Evolutionary conservation across 129 eudicot genomes (phyloP).

Genomic region (Kitagawia praeruptora): DNA sequence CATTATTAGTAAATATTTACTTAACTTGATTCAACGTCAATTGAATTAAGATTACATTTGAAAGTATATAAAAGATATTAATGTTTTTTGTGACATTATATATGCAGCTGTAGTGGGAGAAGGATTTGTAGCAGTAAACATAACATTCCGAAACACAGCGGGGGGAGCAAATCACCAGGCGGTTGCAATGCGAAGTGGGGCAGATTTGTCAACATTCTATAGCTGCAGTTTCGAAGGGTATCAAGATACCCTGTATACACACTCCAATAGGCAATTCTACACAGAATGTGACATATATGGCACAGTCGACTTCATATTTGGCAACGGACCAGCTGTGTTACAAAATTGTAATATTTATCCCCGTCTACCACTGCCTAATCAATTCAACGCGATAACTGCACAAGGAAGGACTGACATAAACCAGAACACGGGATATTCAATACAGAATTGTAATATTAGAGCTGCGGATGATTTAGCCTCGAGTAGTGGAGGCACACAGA

Average conservation of each 20-base stretch:
- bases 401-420: slow-evolving; percentile 48
- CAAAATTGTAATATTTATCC: slow-evolving; percentile 50
- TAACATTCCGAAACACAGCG: slow-evolving; percentile 66
- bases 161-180: slow-evolving; percentile 55
- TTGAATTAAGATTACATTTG: not conserved
- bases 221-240: slow-evolving; percentile 63
- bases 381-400: slow-evolving; percentile 64
- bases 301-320: slow-evolving; percentile 61
- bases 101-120: slow-evolving; percentile 41
- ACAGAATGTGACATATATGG: slow-evolving; percentile 48
- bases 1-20: not conserved
- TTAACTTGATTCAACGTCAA: not conserved
- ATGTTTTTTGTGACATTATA: not conserved
- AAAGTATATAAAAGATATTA: not conserved
- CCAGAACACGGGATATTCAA: slow-evolving; percentile 47
- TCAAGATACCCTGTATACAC: slow-evolving; percentile 66
- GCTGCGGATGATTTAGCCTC: slow-evolving; percentile 41
- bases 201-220: slow-evolving; percentile 56
- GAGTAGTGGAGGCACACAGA: slow-evolving; percentile 18
- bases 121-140: slow-evolving; percentile 47
- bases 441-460: slow-evolving; percentile 36
- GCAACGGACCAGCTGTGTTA: slow-evolving; percentile 44
- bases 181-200: slow-evolving; percentile 55
- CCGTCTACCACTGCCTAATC: slow-evolving; percentile 34
- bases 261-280: slow-evolving; percentile 58